Base-by-base conservation (phyloP, 352 stramenopile species). In the Phytophthora pini region DNA sequence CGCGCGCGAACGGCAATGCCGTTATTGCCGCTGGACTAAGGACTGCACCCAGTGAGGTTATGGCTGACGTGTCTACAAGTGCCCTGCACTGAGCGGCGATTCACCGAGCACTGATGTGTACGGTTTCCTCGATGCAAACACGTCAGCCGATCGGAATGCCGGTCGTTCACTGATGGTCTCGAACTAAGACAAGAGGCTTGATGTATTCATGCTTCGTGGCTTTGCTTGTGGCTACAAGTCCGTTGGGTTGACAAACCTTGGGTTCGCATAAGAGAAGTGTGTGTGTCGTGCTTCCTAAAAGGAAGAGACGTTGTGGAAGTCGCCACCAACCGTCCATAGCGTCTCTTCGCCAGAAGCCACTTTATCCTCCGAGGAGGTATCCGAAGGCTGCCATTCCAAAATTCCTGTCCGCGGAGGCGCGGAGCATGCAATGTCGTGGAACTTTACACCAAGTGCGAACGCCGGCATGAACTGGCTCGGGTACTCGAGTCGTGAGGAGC, bases 401-500 rank as follows among this genome's bases (percentile, higher is more conserved):
- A 53, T 61, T 61, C 41, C 54, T 44, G 29, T 38, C 50, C 6
- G 26, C 29, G 8, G 17, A 50, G 47, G 9, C 15, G 32, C 51
- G 43, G 31, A 54, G 59, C 20, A 55, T 61, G 26, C 50, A 4
- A 68, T 68, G 52, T 59, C 61, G 61, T 54, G 51, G 44, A 50
- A 5, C 44, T 56, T 45, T 34, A 56, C 24, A 44, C 36, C 41
- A 9, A 57, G 52, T 39, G 26, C 12, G 10, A 68, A 58, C 51
- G 5, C 22, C 29, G n/a, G 17, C 22, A 53, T 68, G 61, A 45
- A 57, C n/a, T 65, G 54, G 62, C 34, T 39, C 9, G 39, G 38
- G 8, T 68, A 63, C 34, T 68, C 65, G 7, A 72, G 45, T 27
- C 57, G 64, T 11, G 45, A 72, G 20, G 65, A 68, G 27, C 51